A percentile compares a stretch with the other conserved stretches of the same genome.
Conservation (phyloP, 495 filamentous ascomycete genomes). For the Xylaria sp. region DNA sequence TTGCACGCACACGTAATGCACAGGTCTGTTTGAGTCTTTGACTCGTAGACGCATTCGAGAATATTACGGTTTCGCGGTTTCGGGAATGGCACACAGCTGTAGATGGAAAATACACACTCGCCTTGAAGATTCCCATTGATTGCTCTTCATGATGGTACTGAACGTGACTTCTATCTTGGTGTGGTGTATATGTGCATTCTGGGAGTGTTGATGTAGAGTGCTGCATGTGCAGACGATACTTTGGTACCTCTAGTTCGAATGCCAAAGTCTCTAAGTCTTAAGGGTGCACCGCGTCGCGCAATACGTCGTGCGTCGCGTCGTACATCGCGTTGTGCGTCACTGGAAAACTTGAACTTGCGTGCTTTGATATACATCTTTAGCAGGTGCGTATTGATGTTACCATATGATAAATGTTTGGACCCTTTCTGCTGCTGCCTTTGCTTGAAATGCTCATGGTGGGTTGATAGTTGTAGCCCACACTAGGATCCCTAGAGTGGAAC, state of each 20-base stretch:
- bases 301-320: too few species aligned
- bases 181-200: background rate
- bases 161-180: background rate
- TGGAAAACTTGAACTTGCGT: too few species aligned
- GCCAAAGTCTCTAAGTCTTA: too few species aligned
- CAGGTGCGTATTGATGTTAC: too few species aligned
- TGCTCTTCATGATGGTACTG: background rate
- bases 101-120: background rate
- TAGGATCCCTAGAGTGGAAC: too few species aligned
- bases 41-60: background rate
- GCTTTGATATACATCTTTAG: too few species aligned
- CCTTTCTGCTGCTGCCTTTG: too few species aligned
- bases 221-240: background rate
- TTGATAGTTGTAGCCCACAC: too few species aligned
- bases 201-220: background rate
- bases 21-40: background rate
- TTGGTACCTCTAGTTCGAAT: background rate
- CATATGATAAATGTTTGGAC: too few species aligned
- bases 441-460: too few species aligned
- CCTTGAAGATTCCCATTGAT: background rate
- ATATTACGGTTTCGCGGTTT: background rate
- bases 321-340: too few species aligned
- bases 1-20: background rate
- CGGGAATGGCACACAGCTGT: background rate
- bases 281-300: too few species aligned